Evolutionary conservation across 192 early-diverging fungal genomes (phyloP).

Genomic region (Podila epigama): DNA sequence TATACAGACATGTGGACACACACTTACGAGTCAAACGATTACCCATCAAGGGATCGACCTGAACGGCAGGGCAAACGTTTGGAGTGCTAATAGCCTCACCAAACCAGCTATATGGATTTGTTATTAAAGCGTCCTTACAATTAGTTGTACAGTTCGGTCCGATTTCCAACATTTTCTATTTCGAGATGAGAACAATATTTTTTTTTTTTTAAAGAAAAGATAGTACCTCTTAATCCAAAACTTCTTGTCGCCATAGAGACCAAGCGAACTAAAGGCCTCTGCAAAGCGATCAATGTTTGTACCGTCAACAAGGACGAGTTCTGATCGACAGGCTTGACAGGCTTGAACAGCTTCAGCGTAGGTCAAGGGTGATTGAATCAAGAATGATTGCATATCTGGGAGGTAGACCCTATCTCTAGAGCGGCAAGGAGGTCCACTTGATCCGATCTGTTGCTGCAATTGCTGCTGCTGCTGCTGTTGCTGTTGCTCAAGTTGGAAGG

Average conservation of each 20-base stretch:
- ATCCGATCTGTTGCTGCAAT: background rate
- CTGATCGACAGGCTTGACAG: slow-evolving; percentile 32
- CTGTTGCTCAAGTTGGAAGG: slow-evolving; percentile 6
- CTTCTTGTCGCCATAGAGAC: slow-evolving; percentile 20
- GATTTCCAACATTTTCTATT: background rate
- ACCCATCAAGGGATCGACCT: slow-evolving; percentile 25
- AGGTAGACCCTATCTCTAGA: slow-evolving; percentile 31
- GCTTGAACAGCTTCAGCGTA: slow-evolving; percentile 36
- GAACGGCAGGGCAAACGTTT: slow-evolving; percentile 13
- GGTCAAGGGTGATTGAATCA: slow-evolving; percentile 21
- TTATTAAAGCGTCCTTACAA: background rate
- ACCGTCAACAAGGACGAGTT: slow-evolving; percentile 34
- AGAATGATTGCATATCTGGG: slow-evolving; percentile 42
- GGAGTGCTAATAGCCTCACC: slow-evolving; percentile 5
- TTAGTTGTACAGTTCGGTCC: too few species aligned
- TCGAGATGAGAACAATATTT: background rate
- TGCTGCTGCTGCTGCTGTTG: background rate
- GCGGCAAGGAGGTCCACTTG: background rate
- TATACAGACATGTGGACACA: background rate
- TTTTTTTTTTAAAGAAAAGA: background rate
- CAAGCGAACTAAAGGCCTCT: slow-evolving; percentile 34
- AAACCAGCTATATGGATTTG: slow-evolving; percentile 19
- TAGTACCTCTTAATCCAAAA: slow-evolving; percentile 46
- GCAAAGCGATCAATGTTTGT: slow-evolving; percentile 32
- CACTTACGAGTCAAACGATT: slow-evolving; percentile 42